These are phyloP conservation scores for Debaryomyces udenii DNA, from an alignment of 1,139 yeast species.

Conservation along the genomic window DNA sequence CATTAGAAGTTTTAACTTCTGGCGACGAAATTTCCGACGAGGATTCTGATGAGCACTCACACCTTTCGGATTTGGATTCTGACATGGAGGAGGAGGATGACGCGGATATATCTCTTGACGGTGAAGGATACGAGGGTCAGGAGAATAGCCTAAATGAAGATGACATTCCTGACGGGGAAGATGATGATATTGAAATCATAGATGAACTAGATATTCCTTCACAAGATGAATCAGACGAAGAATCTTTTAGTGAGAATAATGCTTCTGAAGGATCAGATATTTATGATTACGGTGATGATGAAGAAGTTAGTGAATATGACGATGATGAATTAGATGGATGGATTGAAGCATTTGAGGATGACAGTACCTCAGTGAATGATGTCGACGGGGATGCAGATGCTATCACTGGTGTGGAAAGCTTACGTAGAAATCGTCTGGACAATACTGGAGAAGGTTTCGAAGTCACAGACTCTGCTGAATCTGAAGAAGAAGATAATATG, in stretches of 20 bases:
- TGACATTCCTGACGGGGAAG: constrained; percentile 22
- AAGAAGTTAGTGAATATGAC: constrained; percentile 37
- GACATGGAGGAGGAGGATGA: constrained; percentile 26
- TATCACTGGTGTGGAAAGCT: constrained; percentile 13
- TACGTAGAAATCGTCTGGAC: constrained; percentile 9
- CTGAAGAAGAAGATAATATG: constrained; percentile 21
- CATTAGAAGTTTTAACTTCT: constrained; percentile 39
- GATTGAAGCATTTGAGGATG: constrained; percentile 46
- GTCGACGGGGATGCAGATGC: constrained; percentile 16
- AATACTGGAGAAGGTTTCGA: constrained; percentile 8
- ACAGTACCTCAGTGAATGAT: constrained; percentile 20
- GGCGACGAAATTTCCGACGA: constrained; percentile 37
- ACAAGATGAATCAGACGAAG: constrained; percentile 24
- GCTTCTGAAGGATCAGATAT: constrained; percentile 38
- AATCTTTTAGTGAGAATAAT: constrained; percentile 26
- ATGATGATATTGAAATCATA: constrained; percentile 23
- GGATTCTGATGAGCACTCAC: constrained; percentile 30
- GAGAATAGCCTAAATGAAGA: constrained; percentile 21
- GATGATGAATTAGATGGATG: constrained; percentile 49
- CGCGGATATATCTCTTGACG: constrained; percentile 21
- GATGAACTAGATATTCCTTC: constrained; percentile 28
- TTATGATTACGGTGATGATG: constrained; percentile 34
- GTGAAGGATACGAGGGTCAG: constrained; percentile 32
- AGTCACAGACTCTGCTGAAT: constrained; percentile 13
- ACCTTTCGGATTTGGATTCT: constrained; percentile 26